Evolutionary conservation across 345 rosid genomes (phyloP), one percentile per base, ranked within the genome.

Genomic region (Corchorus olitorius): DNA sequence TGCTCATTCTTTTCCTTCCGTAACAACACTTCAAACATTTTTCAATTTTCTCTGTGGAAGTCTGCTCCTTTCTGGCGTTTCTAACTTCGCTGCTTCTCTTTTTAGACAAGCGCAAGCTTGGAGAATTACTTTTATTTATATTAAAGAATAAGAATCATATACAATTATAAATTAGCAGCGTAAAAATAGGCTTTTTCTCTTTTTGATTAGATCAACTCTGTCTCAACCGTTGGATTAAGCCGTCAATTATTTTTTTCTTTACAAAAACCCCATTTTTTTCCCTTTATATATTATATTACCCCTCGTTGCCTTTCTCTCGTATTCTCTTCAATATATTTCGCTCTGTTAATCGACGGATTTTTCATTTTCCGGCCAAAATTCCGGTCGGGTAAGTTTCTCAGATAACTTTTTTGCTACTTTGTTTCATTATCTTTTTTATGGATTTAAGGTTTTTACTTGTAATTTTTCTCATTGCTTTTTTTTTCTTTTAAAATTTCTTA

Each of bases 161-260:
- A n/a, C n/a, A n/a, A n/a, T n/a, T n/a, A n/a, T n/a, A n/a, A n/a
- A n/a, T n/a, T n/a, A 34, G 12, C 61, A 9, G 34, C 62, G 74
- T 17, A n/a, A 70, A 17, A 33, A 10, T 35, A 27, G 48, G 49
- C 43, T 45, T 45, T 45, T 70, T 55, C 9, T 19, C 22, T 65
- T 7, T 2, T 8, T 43, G 35, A 67, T 68, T 12, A 8, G 27
- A 52, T 68, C 72, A 27, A 27, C 16, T 0, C 20, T 27, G 15
- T 70, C 60, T 34, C 73, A 17, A 50, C 73, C 73, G 60, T 70
- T 16, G 60, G 73, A 52, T 69, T 9, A 49, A 69, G 8, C 73
- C 46, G 9, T 50, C 60, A 34, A 49, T 14, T 27, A 8, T 46
- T 20, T 20, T 20, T 69, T 16, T 12, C 15, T 54, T 15, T 17